A percentile compares a stretch with the other conserved stretches of the same genome.
These are phyloP conservation scores for Coniochaeta pulveracea DNA, from an alignment of 2,329 filamentous ascomycete genomes.

Conservation along the genomic window DNA sequence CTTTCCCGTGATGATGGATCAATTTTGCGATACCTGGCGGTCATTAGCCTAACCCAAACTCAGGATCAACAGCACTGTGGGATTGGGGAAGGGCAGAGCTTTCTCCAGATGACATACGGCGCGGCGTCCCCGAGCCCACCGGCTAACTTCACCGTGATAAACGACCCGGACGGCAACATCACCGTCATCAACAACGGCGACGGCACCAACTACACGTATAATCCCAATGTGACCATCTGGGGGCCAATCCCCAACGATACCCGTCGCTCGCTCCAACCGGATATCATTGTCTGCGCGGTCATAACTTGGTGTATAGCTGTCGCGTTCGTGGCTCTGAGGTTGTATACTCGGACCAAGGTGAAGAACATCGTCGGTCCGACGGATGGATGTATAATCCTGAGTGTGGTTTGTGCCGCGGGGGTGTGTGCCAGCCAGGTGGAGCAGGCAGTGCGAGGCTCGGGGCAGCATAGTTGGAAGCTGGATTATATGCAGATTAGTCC, in stretches of 20 bases:
- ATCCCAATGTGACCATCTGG: background rate
- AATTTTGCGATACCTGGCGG: no score
- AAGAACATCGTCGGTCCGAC: slow-evolving; percentile 23
- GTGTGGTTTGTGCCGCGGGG: slow-evolving; percentile 18
- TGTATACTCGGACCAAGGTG: slow-evolving; percentile 24
- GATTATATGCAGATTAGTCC: slow-evolving; percentile 4
- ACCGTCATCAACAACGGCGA: no score
- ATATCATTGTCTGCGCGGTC: slow-evolving; percentile 15
- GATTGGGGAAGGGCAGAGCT: no score
- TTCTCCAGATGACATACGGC: no score
- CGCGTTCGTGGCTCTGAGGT: slow-evolving; percentile 21
- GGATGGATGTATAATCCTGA: slow-evolving; percentile 24
- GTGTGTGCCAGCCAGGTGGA: slow-evolving; percentile 15
- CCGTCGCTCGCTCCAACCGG: slow-evolving; percentile 11
- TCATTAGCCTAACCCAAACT: no score
- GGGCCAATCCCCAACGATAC: slow-evolving; percentile 7
- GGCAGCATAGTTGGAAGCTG: slow-evolving; percentile 13
- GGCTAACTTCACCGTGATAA: no score
- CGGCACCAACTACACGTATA: slow-evolving; percentile 1
- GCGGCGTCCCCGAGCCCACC: no score
- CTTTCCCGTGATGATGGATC: no score
- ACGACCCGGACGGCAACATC: no score
- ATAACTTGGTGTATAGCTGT: slow-evolving; percentile 18
- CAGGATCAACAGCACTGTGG: no score
- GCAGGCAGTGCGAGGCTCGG: slow-evolving; percentile 12